Percentiles rank a stretch among this genome's conserved stretches.
phyloP scores from a whole-genome alignment of 2,329 filamentous ascomycete species.

The Fusarium haematococcum region DNA sequence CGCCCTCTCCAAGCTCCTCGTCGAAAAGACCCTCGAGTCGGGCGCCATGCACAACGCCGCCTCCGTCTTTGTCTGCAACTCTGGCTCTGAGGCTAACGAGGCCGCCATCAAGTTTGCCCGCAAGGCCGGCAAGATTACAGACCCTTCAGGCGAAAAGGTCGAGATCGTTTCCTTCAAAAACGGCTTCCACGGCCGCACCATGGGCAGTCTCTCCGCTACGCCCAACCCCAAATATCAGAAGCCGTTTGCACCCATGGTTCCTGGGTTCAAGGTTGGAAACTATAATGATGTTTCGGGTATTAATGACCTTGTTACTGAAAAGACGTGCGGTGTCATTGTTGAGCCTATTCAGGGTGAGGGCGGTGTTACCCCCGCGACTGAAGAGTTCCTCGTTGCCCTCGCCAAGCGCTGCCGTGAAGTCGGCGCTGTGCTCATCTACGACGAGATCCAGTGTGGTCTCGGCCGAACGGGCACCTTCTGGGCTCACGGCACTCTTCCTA shows the following conservation, averaged over 20 bases:
- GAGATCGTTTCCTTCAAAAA: slow-evolving; percentile 92
- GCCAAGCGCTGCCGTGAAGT: slow-evolving; percentile 87
- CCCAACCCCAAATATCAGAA: slow-evolving; percentile 98
- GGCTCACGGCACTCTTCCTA: slow-evolving; percentile 83
- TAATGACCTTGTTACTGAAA: slow-evolving; percentile 79
- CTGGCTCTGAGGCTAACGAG: slow-evolving; percentile 96
- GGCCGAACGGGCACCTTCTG: slow-evolving; percentile 89
- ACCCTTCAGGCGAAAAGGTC: slow-evolving; percentile 78
- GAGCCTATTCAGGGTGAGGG: slow-evolving; percentile 99
- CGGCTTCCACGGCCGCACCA: slow-evolving; percentile 96
- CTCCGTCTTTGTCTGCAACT: slow-evolving; percentile 94
- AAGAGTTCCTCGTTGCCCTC: slow-evolving; percentile 87
- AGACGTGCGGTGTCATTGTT: slow-evolving; percentile 93
- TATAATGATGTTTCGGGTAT: slow-evolving; percentile 86
- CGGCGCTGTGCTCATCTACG: slow-evolving; percentile 89
- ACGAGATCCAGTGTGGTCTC: slow-evolving; percentile 97
- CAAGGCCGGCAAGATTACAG: slow-evolving; percentile 84
- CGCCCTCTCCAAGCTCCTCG: slow-evolving; percentile 84
- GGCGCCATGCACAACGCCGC: slow-evolving; percentile 85
- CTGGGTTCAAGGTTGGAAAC: slow-evolving; percentile 87
- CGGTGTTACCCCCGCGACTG: slow-evolving; percentile 84
- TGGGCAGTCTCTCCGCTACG: slow-evolving; percentile 94
- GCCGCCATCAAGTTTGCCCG: slow-evolving; percentile 97
- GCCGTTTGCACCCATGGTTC: slow-evolving; percentile 95
- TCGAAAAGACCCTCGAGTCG: slow-evolving; percentile 82